Conservation (phyloP, 2,329 filamentous ascomycete genomes). For the Massarina eburnea region DNA sequence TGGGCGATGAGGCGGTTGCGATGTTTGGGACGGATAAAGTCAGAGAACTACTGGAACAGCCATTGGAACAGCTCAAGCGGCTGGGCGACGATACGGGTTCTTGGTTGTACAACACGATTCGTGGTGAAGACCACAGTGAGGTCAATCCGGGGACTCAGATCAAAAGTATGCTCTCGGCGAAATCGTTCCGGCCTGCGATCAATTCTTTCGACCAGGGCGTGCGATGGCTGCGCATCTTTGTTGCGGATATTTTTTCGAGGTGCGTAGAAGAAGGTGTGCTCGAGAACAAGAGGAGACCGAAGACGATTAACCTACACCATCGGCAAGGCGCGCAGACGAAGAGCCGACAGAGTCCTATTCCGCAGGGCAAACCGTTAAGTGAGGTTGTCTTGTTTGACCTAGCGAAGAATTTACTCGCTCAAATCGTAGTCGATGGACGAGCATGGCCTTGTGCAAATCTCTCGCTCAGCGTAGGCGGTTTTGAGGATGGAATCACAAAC, state of each 20-base stretch:
- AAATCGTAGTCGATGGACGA: conserved; percentile 74
- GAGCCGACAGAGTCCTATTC: conserved; percentile 76
- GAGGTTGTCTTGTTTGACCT: conserved; percentile 73
- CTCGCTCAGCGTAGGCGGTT: conserved; percentile 84
- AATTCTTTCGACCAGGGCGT: conserved; percentile 74
- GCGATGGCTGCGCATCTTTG: conserved; percentile 89
- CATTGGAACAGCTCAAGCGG: conserved; percentile 74
- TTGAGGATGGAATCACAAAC: conserved; percentile 81
- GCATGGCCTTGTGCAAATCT: conserved; percentile 93
- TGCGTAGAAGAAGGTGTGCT: conserved; percentile 88
- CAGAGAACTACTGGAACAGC: conserved; percentile 70
- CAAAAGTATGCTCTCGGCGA: conserved; percentile 96
- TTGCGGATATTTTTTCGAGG: conserved; percentile 84
- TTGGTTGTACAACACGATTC: conserved; percentile 83
- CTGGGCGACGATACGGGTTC: conserved; percentile 81
- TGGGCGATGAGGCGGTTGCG: conserved; percentile 83
- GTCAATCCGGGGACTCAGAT: conserved; percentile 90
- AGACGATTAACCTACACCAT: conserved; percentile 82
- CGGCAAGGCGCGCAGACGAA: conserved; percentile 71
- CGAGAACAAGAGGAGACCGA: conserved; percentile 83
- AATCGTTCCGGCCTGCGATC: conserved; percentile 87
- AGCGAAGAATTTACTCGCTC: conserved; percentile 73
- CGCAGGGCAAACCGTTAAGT: conserved; percentile 71
- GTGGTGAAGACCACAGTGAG: conserved; percentile 83
- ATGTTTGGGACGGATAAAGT: conserved; percentile 80